Evolutionary conservation across 805 yeast species (phyloP).

Genomic region (Lipomyces orientalis): DNA sequence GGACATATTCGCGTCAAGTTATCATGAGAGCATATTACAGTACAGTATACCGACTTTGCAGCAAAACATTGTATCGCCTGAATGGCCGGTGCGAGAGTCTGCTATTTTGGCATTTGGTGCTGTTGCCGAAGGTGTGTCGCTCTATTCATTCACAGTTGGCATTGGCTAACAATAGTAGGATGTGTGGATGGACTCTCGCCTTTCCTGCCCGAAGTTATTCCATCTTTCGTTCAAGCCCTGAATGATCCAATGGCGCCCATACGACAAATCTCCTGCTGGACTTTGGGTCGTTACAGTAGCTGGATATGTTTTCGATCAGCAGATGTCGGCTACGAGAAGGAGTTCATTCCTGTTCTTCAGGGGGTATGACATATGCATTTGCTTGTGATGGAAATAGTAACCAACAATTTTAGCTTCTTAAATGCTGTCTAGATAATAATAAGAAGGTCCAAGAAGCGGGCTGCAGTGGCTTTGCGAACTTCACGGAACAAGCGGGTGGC

Average conservation of each 20-base stretch:
- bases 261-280: constrained; percentile 95
- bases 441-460: constrained; percentile 97
- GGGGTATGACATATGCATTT: constrained; percentile 51
- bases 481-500: constrained; percentile 76
- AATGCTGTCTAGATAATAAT: constrained; percentile 77
- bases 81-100: constrained; percentile 93
- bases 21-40: constrained; percentile 70
- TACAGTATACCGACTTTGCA: constrained; percentile 76
- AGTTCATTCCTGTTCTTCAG: constrained; percentile 77
- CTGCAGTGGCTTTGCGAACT: constrained; percentile 81
- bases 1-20: constrained; percentile 73
- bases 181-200: constrained; percentile 70
- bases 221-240: constrained; percentile 80
- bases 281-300: constrained; percentile 78
- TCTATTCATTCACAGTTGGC: not conserved
- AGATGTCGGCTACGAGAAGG: constrained; percentile 64
- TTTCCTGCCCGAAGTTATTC: constrained; percentile 79
- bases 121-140: constrained; percentile 71
- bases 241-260: constrained; percentile 73
- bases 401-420: constrained; percentile 46
- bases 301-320: constrained; percentile 81
- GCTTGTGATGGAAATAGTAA: not conserved
- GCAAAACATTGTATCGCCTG: constrained; percentile 65
- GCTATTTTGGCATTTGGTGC: constrained; percentile 95
- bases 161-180: constrained; percentile 8